These are phyloP conservation scores for Elsinoe perseae DNA, from an alignment of 2,329 filamentous ascomycete species.

Conservation along the genomic window DNA sequence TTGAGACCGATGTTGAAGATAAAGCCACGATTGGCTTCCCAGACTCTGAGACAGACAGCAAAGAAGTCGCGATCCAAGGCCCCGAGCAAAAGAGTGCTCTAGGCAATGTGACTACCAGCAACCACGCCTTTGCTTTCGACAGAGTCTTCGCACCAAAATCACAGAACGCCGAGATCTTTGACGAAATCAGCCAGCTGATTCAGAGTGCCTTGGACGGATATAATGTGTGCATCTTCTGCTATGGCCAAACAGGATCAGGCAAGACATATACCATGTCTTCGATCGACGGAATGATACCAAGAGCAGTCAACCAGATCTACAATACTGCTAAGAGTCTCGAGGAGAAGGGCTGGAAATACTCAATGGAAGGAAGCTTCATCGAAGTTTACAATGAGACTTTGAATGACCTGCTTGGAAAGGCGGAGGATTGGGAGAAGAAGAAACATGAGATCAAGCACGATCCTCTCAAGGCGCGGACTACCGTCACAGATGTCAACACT, in stretches of 20 bases:
- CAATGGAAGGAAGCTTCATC: constrained; percentile 88
- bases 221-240: constrained; percentile 98
- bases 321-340: constrained; percentile 73
- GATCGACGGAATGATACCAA: constrained; percentile 86
- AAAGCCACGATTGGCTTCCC: constrained; percentile 72
- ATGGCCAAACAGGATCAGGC: constrained; percentile 92
- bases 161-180: constrained; percentile 81
- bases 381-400: constrained; percentile 98
- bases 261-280: constrained; percentile 97
- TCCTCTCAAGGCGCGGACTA: constrained; percentile 69
- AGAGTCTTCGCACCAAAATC: constrained; percentile 75
- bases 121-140: constrained; percentile 82
- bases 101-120: constrained; percentile 67
- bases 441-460: constrained; percentile 90
- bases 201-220: constrained; percentile 95
- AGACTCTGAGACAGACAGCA: constrained; percentile 62
- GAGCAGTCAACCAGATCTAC: constrained; percentile 89
- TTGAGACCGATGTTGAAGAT: constrained; percentile 53
- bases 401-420: constrained; percentile 73
- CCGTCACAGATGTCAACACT: constrained; percentile 69
- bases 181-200: constrained; percentile 92
- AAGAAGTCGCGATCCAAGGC: constrained; percentile 76
- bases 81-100: constrained; percentile 78
- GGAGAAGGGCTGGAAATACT: constrained; percentile 90
- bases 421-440: constrained; percentile 65